phyloP scores from a whole-genome alignment of 257 asterid genomes.

The Haberlea rhodopensis region DNA sequence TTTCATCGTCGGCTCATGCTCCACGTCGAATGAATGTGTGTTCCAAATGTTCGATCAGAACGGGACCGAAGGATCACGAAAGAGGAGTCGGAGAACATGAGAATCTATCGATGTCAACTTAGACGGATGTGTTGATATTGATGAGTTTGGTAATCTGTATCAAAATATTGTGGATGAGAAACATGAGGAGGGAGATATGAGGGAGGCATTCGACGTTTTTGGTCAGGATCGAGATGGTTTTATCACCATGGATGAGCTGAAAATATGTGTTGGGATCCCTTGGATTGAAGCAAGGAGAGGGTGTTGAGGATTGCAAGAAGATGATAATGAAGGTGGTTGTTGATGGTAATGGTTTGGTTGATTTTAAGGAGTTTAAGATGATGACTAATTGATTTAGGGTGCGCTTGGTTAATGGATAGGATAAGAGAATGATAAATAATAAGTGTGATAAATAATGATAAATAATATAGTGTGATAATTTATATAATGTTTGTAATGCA shows the following conservation, averaged over 20 bases:
- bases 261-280: slow-evolving; percentile 45
- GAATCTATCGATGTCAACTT: slow-evolving; percentile 48
- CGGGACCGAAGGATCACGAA: slow-evolving; percentile 54
- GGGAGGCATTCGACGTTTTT: no score
- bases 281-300: slow-evolving; percentile 55
- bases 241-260: slow-evolving; percentile 54
- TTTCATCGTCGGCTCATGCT: neutral
- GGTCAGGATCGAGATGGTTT: slow-evolving; percentile 60
- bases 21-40: slow-evolving; percentile 40
- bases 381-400: no score
- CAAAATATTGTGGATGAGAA: no score
- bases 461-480: no score
- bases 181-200: no score
- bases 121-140: slow-evolving; percentile 63
- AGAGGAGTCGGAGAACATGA: slow-evolving; percentile 54
- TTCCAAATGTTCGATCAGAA: slow-evolving; percentile 57
- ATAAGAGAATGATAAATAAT: no score
- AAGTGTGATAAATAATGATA: no score
- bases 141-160: no score
- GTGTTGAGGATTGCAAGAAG: slow-evolving; percentile 50
- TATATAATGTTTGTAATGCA: no score
- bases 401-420: no score
- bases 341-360: slow-evolving; percentile 59
- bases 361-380: slow-evolving; percentile 56
- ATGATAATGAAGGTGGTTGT: slow-evolving; percentile 65